Percentiles rank a stretch among this genome's conserved stretches.
Conservation (phyloP, 2,329 filamentous ascomycete genomes). For the Berkeleyomyces rouxiae region DNA sequence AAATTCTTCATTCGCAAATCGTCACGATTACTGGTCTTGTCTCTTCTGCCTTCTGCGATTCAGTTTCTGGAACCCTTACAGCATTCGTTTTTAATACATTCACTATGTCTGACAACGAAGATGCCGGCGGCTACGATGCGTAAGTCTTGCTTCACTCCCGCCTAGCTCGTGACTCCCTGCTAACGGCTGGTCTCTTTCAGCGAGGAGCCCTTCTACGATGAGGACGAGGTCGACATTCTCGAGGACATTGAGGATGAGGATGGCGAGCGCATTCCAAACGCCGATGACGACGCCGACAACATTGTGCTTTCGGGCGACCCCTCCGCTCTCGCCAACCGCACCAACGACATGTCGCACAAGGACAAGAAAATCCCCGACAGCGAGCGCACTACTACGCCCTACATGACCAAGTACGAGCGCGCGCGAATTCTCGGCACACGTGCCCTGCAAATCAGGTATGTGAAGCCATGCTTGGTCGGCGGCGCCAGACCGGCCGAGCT, state of each 20-base stretch:
- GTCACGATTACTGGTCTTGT: neutral
- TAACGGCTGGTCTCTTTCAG: slow-evolving; percentile 22
- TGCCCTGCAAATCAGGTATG: slow-evolving; percentile 86
- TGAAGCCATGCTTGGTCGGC: neutral
- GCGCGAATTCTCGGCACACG: slow-evolving; percentile 86
- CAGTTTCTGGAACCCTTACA: neutral
- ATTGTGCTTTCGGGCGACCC: slow-evolving; percentile 47
- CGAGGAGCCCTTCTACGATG: slow-evolving; percentile 56
- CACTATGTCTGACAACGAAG: slow-evolving; percentile 58
- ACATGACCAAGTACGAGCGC: slow-evolving; percentile 98
- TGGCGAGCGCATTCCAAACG: slow-evolving; percentile 34
- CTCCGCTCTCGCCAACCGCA: slow-evolving; percentile 36
- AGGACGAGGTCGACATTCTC: slow-evolving; percentile 46
- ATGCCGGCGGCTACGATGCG: slow-evolving; percentile 42
- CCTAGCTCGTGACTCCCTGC: neutral
- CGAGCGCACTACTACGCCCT: slow-evolving; percentile 81
- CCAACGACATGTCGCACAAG: slow-evolving; percentile 39
- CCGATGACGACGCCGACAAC: slow-evolving; percentile 40
- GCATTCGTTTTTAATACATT: neutral
- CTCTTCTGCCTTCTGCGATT: neutral
- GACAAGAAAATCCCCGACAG: slow-evolving; percentile 85
- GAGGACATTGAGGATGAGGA: slow-evolving; percentile 35
- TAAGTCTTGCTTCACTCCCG: slow-evolving; percentile 23
- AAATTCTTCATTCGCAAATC: slow-evolving; percentile 1
- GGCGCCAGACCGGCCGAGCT: neutral